Conservation (phyloP, 257 asterid species). For the Solanum ossicruentum region DNA sequence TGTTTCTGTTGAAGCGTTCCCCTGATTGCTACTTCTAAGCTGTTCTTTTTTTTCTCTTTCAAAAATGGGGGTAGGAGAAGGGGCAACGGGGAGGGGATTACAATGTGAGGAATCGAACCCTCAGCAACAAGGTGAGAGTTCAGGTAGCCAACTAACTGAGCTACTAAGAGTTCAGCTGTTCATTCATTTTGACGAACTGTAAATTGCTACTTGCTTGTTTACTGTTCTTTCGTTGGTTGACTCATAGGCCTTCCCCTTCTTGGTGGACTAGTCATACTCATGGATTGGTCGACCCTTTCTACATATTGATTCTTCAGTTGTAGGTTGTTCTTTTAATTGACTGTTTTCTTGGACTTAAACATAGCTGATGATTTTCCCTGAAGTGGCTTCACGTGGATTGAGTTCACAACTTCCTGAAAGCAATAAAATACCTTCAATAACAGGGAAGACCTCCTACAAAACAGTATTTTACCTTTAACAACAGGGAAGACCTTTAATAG, state of each 20-base stretch:
- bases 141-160: too few relatives aligned
- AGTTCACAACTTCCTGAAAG: background rate
- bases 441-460: background rate
- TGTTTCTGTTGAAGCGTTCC: background rate
- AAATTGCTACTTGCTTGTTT: background rate
- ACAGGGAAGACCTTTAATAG: background rate
- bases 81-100: too few relatives aligned
- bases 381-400: background rate
- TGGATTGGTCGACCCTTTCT: background rate
- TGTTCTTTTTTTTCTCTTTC: background rate
- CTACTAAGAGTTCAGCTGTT: background rate
- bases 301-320: background rate
- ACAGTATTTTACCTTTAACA: background rate
- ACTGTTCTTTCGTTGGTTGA: background rate
- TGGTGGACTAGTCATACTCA: background rate
- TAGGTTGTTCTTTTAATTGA: background rate
- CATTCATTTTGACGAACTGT: background rate
- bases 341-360: background rate
- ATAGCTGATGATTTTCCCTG: background rate
- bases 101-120: too few relatives aligned
- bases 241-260: background rate
- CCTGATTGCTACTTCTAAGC: background rate
- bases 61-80: too few relatives aligned
- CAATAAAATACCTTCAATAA: background rate
- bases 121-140: too few relatives aligned